A percentile compares a stretch with the other conserved stretches of the same genome.
Conservation (phyloP, 306 rosid genomes). For the Trifolium repens region DNA sequence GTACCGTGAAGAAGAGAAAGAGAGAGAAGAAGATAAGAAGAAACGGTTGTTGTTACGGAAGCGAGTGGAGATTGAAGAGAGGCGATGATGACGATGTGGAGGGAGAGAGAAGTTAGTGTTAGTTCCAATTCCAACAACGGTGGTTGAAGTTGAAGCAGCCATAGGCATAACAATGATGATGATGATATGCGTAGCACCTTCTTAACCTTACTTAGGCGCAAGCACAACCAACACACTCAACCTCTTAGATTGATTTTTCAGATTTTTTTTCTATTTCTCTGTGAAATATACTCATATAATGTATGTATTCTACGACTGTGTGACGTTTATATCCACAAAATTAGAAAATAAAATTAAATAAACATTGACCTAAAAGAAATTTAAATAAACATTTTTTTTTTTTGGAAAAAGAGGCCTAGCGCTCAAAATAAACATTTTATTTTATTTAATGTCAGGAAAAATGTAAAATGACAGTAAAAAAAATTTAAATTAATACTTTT, state of each 20-base stretch:
- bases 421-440: too few species aligned
- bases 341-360: neutral
- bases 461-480: too few species aligned
- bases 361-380: too few species aligned
- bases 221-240: constrained; percentile 4
- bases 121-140: constrained; percentile 30
- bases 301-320: neutral
- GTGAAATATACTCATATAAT: neutral
- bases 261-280: constrained; percentile 4
- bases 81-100: constrained; percentile 23
- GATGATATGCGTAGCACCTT: neutral
- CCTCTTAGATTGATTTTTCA: constrained; percentile 21
- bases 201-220: neutral
- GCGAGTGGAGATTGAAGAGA: constrained; percentile 28
- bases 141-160: constrained; percentile 38
- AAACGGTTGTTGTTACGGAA: constrained; percentile 37
- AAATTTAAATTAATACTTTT: too few species aligned
- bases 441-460: too few species aligned
- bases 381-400: too few species aligned
- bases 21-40: constrained; percentile 39
- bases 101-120: constrained; percentile 37
- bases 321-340: neutral
- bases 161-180: constrained; percentile 11
- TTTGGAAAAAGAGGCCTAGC: too few species aligned
- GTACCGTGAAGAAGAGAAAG: neutral